Conservation (phyloP, 164 flowering plant genomes). For the Annona cherimola region DNA sequence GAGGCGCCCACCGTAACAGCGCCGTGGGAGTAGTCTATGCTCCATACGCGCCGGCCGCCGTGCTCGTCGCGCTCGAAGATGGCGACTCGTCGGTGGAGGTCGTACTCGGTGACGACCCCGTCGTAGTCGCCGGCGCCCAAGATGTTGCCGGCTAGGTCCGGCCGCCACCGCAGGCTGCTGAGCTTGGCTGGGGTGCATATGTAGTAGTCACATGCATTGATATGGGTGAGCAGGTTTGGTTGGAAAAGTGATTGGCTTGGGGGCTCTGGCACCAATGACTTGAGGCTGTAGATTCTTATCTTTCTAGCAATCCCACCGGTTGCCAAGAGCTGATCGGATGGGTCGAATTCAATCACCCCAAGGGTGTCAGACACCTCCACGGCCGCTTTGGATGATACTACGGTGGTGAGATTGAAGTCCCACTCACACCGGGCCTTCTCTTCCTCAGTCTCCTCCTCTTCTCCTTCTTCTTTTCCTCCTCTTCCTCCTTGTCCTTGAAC, state of each 20-base stretch:
- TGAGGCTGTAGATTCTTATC: slow-evolving; percentile 42
- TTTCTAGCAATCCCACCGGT: slow-evolving; percentile 73
- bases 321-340: slow-evolving; percentile 37
- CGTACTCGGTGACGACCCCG: slow-evolving; percentile 68
- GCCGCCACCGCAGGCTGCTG: slow-evolving; percentile 63
- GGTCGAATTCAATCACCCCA: slow-evolving; percentile 62
- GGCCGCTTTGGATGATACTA: slow-evolving; percentile 28
- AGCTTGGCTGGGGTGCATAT: slow-evolving; percentile 74
- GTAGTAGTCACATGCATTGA: slow-evolving; percentile 35
- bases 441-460: slow-evolving; percentile 16
- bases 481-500: slow-evolving; percentile 10
- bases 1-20: slow-evolving; percentile 51
- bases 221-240: slow-evolving; percentile 23
- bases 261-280: slow-evolving; percentile 14
- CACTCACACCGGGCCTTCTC: slow-evolving; percentile 45
- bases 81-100: slow-evolving; percentile 44
- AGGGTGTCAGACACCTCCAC: slow-evolving; percentile 33
- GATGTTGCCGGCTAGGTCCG: slow-evolving; percentile 36
- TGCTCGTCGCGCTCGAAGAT: slow-evolving; percentile 76
- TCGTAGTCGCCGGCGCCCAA: slow-evolving; percentile 70
- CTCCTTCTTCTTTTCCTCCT: slow-evolving; percentile 9
- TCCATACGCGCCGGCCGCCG: slow-evolving; percentile 70
- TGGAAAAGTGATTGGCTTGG: neutral
- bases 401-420: slow-evolving; percentile 49
- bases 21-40: slow-evolving; percentile 51